These are phyloP conservation scores for Glutinoglossum americanum DNA, from an alignment of 495 filamentous ascomycete genomes.

Conservation along the genomic window DNA sequence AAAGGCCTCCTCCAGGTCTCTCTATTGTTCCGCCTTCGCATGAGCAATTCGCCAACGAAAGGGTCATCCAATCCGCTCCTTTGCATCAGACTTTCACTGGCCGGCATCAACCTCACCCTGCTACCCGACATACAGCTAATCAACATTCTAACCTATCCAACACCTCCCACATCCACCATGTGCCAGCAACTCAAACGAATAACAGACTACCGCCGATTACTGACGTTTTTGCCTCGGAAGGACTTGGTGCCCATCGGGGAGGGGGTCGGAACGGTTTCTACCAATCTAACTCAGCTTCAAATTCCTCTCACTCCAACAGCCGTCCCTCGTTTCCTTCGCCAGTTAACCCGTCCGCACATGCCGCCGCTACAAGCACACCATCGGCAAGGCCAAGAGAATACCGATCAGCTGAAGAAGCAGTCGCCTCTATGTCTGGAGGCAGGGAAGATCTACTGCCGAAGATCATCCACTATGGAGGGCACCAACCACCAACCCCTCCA, in stretches of 20 bases:
- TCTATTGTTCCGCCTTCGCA: constrained; percentile 95
- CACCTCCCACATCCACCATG: constrained; percentile 79
- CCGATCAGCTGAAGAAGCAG: constrained; percentile 85
- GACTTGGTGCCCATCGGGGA: constrained; percentile 37
- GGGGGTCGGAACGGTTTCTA: constrained; percentile 18
- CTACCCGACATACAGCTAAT: constrained; percentile 65
- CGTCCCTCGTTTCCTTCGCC: constrained; percentile 59
- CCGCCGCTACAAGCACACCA: constrained; percentile 24
- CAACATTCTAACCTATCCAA: constrained; percentile 69
- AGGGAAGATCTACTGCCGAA: constrained; percentile 79
- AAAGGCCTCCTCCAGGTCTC: constrained; percentile 68
- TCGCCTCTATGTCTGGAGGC: constrained; percentile 72
- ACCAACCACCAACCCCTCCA: constrained; percentile 79
- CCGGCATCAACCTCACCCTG: constrained; percentile 56
- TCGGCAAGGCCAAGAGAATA: constrained; percentile 53
- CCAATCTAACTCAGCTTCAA: constrained; percentile 22
- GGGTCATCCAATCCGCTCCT: constrained; percentile 91
- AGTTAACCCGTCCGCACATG: constrained; percentile 29
- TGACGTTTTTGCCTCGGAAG: constrained; percentile 74
- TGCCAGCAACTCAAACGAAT: constrained; percentile 70
- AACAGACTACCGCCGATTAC: constrained; percentile 88
- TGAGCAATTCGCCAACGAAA: constrained; percentile 81
- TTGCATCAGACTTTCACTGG: constrained; percentile 93
- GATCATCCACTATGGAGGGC: constrained; percentile 83
- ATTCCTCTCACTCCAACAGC: constrained; percentile 49